Conservation (phyloP, 805 yeast species). For the Nakazawaea peltata region DNA sequence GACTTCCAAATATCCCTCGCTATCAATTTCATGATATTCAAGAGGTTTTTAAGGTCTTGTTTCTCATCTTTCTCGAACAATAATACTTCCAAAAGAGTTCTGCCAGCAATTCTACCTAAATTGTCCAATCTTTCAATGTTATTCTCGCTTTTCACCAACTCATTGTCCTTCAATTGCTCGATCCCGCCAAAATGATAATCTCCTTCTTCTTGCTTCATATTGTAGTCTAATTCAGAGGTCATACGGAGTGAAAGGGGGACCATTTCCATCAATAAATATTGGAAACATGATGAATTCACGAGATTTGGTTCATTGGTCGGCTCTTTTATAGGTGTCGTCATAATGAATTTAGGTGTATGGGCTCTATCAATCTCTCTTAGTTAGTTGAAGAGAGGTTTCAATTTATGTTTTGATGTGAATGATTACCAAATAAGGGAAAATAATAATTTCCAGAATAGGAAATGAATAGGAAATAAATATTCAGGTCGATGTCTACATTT, state of each 20-base stretch:
- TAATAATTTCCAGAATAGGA: too few species aligned
- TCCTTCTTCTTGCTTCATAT: constrained; percentile 10
- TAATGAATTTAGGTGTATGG: too few species aligned
- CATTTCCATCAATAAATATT: constrained; percentile 64
- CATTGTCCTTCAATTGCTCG: constrained; percentile 25
- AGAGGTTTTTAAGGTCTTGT: constrained; percentile 45
- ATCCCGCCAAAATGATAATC: constrained; percentile 30
- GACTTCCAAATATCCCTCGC: constrained; percentile 89
- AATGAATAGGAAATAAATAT: too few species aligned
- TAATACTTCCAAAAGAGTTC: constrained; percentile 19
- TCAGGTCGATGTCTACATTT: too few species aligned
- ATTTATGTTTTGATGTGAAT: too few species aligned
- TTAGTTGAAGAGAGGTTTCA: too few species aligned
- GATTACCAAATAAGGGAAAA: too few species aligned
- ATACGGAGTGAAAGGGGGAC: constrained; percentile 67
- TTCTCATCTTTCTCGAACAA: constrained; percentile 18
- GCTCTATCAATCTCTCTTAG: too few species aligned
- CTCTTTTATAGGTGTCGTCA: not conserved
- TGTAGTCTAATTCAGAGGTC: constrained; percentile 32
- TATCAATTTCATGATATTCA: constrained; percentile 84
- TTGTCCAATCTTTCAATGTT: constrained; percentile 53
- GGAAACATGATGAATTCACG: constrained; percentile 50
- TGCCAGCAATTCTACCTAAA: constrained; percentile 52
- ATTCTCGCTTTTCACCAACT: constrained; percentile 33
- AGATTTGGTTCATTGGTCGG: constrained; percentile 18